Percentiles rank a stretch among this genome's conserved stretches.
Conservation (phyloP, 371 early-diverging fungal species). For the Mucor saturninus region DNA sequence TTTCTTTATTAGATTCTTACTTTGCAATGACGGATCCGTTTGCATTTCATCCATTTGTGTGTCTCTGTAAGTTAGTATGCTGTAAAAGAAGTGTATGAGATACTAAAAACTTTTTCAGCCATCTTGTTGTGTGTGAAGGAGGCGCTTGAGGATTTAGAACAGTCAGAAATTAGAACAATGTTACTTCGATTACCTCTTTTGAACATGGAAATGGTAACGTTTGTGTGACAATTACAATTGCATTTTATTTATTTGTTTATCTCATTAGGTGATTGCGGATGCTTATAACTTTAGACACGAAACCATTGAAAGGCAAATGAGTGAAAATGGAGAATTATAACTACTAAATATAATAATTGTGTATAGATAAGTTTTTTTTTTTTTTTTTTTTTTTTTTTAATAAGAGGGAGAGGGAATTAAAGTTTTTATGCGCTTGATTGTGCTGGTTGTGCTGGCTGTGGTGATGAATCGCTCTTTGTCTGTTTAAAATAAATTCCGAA, state of each 20-base stretch:
- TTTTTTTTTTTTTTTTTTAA: conserved; percentile 3
- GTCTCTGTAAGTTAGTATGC: conserved; percentile 56
- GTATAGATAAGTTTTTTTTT: conserved; percentile 1
- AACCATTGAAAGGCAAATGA: conserved; percentile 39
- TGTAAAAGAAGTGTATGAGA: not conserved
- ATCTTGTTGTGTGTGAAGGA: conserved; percentile 73
- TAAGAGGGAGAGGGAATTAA: not conserved
- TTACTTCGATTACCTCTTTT: conserved; percentile 78
- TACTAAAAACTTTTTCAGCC: conserved; percentile 32
- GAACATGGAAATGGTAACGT: conserved; percentile 71
- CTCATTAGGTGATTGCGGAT: conserved; percentile 33
- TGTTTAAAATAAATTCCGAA: conserved; percentile 5
- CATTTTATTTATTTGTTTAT: not conserved
- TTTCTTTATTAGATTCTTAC: conserved; percentile 66
- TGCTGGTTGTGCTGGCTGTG: not conserved
- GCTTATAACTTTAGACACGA: conserved; percentile 38
- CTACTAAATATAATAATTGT: conserved; percentile 1
- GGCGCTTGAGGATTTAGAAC: conserved; percentile 88
- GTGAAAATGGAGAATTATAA: conserved; percentile 33
- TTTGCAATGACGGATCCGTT: conserved; percentile 75
- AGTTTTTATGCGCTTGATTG: not conserved
- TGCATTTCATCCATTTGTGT: conserved; percentile 80
- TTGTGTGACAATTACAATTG: not conserved
- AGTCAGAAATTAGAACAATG: conserved; percentile 87
- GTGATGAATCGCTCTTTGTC: conserved; percentile 10